Base-by-base conservation (phyloP, 169 alveolate genomes). In the Plasmodium sp. region DNA sequence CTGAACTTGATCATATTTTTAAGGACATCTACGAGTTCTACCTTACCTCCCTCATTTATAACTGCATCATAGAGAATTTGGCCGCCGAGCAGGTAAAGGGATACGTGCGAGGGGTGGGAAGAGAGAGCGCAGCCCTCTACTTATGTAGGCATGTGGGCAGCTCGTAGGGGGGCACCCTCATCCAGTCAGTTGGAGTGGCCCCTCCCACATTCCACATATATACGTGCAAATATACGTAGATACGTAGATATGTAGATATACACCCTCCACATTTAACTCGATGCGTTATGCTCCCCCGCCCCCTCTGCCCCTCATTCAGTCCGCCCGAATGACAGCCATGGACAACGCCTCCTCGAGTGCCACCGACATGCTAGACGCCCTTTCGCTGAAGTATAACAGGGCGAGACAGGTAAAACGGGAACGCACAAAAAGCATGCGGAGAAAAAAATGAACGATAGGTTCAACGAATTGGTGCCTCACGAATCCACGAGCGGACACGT, bases 261-360 rank as follows among this genome's bases (percentile, higher is more conserved):
- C 5, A 67, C 12, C n/a, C 16, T 67, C 77, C 77, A 27, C 41
- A 67, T 67, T 67, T 67, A 67, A 67, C 7, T 18, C 39, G 22
- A 67, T 67, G 6, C 33, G 4, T 67, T 27, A 22, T 67, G n/a
- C 34, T 27, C 3, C 39, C 77, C 77, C 33, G 0, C 77, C 22
- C 31, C 5, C 73, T 3, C 1, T 31, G 4, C 77, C 77, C n/a
- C n/a, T 67, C 27, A 67, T 73, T 1, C 22, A 97, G 96, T 97
- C 98, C 12, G 98, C 98, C 18, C 95, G 98, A 48, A 96, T 97
- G 98, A 95, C 98, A 12, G 98, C 98, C 10, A 97, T 97, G 98
- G 98, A 97, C 96, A 97, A 97, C 80, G 98, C 98, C 51, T 97
- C 98, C 51, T 93, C 97, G 62, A 97, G 97, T 83, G 98, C 98